Conservation (phyloP, 345 rosid genomes). For the Odontarrhena argentea region DNA sequence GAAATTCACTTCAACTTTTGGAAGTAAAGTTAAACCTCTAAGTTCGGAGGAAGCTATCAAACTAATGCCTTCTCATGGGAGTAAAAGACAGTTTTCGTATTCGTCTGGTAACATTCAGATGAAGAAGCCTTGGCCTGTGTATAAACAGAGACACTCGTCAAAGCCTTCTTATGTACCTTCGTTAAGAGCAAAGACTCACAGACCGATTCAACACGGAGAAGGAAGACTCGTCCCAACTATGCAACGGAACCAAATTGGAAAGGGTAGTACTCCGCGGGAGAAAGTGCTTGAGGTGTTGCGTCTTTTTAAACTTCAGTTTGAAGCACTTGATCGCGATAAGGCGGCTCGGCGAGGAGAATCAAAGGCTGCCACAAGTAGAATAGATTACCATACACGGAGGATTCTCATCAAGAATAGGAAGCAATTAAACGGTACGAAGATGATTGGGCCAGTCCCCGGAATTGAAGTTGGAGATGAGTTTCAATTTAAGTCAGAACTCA, state of each 20-base stretch:
- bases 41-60: conserved; percentile 14
- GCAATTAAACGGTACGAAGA: conserved; percentile 45
- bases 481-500: conserved; percentile 71
- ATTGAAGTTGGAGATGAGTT: conserved; percentile 83
- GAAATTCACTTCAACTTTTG: neutral
- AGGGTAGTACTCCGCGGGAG: conserved; percentile 16
- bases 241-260: neutral
- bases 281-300: neutral
- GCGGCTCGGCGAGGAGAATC: neutral
- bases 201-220: neutral
- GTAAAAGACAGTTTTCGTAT: neutral
- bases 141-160: neutral
- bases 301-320: conserved; percentile 3
- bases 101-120: neutral
- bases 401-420: conserved; percentile 11
- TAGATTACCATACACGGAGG: neutral
- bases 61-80: conserved; percentile 8
- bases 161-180: conserved; percentile 1
- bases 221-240: neutral
- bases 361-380: neutral
- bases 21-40: conserved; percentile 27
- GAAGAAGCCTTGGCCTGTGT: neutral
- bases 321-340: neutral
- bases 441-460: conserved; percentile 79
- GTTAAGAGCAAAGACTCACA: neutral